Evolutionary conservation across 1,284 basidiomycete species (phyloP), one percentile per base, ranked within the genome.

Genomic region (Marasmius sp.): DNA sequence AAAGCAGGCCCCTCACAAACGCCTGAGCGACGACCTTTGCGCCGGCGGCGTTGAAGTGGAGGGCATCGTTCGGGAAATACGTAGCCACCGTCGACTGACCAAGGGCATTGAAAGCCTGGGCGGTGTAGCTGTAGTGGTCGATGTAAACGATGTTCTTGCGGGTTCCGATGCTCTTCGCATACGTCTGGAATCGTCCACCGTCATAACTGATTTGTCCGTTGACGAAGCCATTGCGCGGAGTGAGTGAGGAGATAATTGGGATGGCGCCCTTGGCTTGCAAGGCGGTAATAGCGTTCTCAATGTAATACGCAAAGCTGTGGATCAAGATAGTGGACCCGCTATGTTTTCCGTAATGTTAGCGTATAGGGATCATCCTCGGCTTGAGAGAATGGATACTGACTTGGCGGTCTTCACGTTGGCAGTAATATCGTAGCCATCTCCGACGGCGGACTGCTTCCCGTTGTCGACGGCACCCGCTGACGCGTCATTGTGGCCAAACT

Each of bases 401-500:
- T 60, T 68, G 12, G 68, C 59, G 6, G 68, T 51, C 7, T 68
- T 71, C 6, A 70, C 68, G 33, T 38, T 64, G n/a, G 58, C 63
- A 2, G 71, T 71, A 43, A 69, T 70, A 51, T 68, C 60, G 49
- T 67, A 71, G 3, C 68, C 68, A 45, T 71, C 70, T n/a, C 69
- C 70, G 43, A 71, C 69, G 5, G 70, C 70, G 57, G 67, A 67
- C 57, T 71, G 67, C 18, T 69, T 63, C 8, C 69, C 70, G 37
- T 71, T 67, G 60, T 72, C 66, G 47, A 69, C 53, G 47, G 69
- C 54, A 10, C 66, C 64, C n/a, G 66, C 50, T 20, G 63, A 67
- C 16, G 64, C 75, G 55, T 77, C 76, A 62, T 77, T 77, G 69
- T 77, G 75, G 22, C 76, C 76, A 60, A 78, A 78, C 62, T 78